phyloP scores from a whole-genome alignment of 129 eudicot species.

The Ambrosia trifida region DNA sequence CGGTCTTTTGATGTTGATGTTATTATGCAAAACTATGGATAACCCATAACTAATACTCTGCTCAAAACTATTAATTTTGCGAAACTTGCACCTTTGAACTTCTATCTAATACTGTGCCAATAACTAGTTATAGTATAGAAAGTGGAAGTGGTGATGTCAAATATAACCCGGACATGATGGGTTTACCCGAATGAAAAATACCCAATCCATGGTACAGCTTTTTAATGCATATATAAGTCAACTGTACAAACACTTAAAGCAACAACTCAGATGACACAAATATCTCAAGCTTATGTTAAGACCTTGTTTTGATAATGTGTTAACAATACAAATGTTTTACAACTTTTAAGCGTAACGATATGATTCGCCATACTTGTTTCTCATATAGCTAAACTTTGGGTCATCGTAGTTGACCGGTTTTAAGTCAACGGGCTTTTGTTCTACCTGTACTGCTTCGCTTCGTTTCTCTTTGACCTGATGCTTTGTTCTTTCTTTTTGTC shows the following conservation, averaged over 20 bases:
- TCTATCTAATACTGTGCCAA: no score
- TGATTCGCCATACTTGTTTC: conserved; percentile 64
- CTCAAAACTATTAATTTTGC: no score
- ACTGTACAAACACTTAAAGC: conserved; percentile 37
- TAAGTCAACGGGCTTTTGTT: conserved; percentile 55
- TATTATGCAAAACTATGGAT: no score
- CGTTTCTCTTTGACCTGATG: conserved; percentile 81
- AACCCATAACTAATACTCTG: no score
- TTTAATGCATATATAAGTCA: conserved; percentile 21
- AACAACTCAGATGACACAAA: conserved; percentile 19
- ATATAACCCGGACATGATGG: no score
- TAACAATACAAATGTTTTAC: conserved; percentile 9
- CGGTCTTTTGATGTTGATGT: no score
- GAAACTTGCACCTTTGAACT: no score
- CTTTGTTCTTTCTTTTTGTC: conserved; percentile 83
- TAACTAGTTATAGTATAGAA: no score
- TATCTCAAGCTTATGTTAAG: conserved; percentile 24
- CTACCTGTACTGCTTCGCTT: conserved; percentile 49
- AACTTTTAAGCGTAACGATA: conserved; percentile 47
- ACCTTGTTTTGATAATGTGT: conserved; percentile 23
- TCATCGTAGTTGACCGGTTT: conserved; percentile 55
- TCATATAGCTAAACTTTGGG: conserved; percentile 64
- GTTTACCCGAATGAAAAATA: no score
- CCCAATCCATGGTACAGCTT: conserved; percentile 20
- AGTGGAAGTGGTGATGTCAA: no score